Evolutionary conservation across 371 early-diverging fungal genomes (phyloP).

Genomic region (Batkoa obscura): DNA sequence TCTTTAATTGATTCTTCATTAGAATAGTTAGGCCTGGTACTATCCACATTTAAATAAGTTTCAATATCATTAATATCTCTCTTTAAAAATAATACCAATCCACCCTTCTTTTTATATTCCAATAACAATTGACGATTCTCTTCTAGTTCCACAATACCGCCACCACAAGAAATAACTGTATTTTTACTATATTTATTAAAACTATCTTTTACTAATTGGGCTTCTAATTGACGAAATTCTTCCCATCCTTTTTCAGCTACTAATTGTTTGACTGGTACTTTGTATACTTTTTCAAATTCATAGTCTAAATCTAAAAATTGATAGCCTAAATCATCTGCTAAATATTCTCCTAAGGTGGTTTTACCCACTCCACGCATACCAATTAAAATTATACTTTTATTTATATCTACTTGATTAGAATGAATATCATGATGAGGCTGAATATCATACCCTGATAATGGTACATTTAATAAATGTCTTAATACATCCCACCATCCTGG

Average conservation of each 20-base stretch:
- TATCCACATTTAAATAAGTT: slow-evolving; percentile 55
- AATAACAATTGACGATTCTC: slow-evolving; percentile 40
- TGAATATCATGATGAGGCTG: slow-evolving; percentile 12
- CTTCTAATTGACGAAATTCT: slow-evolving; percentile 70
- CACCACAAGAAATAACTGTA: slow-evolving; percentile 80
- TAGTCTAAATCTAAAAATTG: slow-evolving; percentile 78
- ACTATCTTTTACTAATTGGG: slow-evolving; percentile 27
- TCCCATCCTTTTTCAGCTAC: slow-evolving; percentile 71
- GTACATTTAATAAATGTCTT: slow-evolving; percentile 49
- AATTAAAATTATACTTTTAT: slow-evolving; percentile 59
- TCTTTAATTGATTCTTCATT: slow-evolving; percentile 42
- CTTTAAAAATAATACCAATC: slow-evolving; percentile 56
- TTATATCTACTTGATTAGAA: slow-evolving; percentile 10
- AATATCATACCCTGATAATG: slow-evolving; percentile 51
- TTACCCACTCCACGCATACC: slow-evolving; percentile 98
- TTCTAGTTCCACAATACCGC: slow-evolving; percentile 80
- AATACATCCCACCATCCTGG: slow-evolving; percentile 95
- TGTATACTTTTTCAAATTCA: slow-evolving; percentile 43
- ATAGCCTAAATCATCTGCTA: slow-evolving; percentile 41
- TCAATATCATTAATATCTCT: slow-evolving; percentile 66
- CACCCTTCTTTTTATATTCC: slow-evolving; percentile 28
- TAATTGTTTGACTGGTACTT: slow-evolving; percentile 53
- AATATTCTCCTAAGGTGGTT: slow-evolving; percentile 62
- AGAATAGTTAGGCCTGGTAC: slow-evolving; percentile 63
- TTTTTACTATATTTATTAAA: slow-evolving; percentile 25